These are phyloP conservation scores for Mortierella sp. DNA, from an alignment of 371 early-diverging fungal genomes.

Conservation along the genomic window DNA sequence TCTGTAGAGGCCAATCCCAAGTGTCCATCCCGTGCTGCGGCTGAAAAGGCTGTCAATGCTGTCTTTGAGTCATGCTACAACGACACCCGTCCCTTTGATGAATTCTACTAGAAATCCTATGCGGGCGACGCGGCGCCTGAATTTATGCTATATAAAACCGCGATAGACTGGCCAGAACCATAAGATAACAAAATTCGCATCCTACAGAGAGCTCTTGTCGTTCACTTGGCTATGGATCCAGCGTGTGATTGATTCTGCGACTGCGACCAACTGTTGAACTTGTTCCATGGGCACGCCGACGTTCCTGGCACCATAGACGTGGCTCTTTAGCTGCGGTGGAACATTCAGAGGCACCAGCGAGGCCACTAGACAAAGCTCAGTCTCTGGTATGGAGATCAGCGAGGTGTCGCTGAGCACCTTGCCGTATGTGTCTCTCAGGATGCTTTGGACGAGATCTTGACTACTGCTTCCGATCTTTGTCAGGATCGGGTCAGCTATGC, in stretches of 20 bases:
- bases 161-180: no score
- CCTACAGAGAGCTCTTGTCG: conserved; percentile 44
- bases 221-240: conserved; percentile 36
- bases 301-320: conserved; percentile 48
- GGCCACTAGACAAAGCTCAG: conserved; percentile 64
- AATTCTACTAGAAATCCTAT: conserved; percentile 70
- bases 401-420: conserved; percentile 35
- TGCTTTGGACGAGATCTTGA: conserved; percentile 39
- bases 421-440: conserved; percentile 41
- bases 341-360: conserved; percentile 61
- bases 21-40: conserved; percentile 80
- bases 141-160: neutral
- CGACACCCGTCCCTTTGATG: conserved; percentile 95
- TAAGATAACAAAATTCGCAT: no score
- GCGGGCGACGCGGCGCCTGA: neutral
- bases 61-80: conserved; percentile 93
- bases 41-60: conserved; percentile 87
- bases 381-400: conserved; percentile 38
- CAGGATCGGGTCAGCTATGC: conserved; percentile 37
- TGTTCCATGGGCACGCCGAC: conserved; percentile 53
- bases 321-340: conserved; percentile 65
- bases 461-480: conserved; percentile 41
- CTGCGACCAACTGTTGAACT: conserved; percentile 39
- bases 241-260: conserved; percentile 30
- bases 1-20: conserved; percentile 80